Percentiles rank a stretch among this genome's conserved stretches.
Conservation (phyloP, 2,329 filamentous ascomycete species). For the Arthroderma uncinatum region DNA sequence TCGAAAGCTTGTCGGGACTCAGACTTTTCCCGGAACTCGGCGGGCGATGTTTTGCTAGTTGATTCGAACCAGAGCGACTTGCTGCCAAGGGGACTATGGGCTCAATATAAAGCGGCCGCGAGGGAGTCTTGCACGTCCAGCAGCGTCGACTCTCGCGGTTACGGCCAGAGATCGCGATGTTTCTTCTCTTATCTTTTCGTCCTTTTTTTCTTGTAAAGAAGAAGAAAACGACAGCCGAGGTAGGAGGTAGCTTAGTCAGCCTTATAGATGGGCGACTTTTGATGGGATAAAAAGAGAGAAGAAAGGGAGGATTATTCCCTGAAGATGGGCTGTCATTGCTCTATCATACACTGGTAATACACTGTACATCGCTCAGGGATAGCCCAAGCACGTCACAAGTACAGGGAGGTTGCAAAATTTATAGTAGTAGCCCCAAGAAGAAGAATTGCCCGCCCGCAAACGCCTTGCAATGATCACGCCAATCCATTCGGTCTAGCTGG, state of each 20-base stretch:
- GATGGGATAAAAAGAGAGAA: not conserved
- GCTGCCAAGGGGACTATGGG: no score
- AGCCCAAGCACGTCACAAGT: not conserved
- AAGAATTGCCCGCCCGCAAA: not conserved
- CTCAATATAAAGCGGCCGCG: no score
- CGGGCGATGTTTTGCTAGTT: not conserved
- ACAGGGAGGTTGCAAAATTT: not conserved
- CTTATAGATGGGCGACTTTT: not conserved
- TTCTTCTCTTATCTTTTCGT: not conserved
- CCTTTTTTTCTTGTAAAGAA: not conserved
- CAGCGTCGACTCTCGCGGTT: no score
- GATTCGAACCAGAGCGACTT: no score
- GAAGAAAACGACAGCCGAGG: not conserved
- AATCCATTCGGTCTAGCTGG: not conserved
- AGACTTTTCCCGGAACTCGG: not conserved
- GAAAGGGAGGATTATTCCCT: not conserved
- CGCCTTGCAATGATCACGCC: constrained; percentile 4
- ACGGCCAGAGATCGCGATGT: no score
- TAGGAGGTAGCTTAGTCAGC: not conserved
- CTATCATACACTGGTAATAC: constrained; percentile 1
- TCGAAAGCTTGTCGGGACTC: not conserved
- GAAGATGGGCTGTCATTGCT: constrained; percentile 2
- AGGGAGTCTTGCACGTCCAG: no score
- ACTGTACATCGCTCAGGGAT: not conserved
- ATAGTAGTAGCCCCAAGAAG: not conserved